These are phyloP conservation scores for Rhizopogon vinicolor DNA, from an alignment of 768 basidiomycete genomes.

Conservation along the genomic window DNA sequence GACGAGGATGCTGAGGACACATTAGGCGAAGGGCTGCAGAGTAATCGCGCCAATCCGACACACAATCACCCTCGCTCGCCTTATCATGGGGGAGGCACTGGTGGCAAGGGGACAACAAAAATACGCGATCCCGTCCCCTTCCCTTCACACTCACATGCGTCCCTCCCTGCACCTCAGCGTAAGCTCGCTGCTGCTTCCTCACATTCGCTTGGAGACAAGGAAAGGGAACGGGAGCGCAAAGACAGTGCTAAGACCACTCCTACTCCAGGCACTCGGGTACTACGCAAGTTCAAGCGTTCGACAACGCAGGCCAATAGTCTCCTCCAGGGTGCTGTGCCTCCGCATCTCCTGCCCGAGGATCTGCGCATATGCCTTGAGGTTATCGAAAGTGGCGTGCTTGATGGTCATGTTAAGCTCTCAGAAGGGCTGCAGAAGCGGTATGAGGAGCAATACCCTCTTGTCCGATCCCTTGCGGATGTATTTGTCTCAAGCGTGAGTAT, in stretches of 20 bases:
- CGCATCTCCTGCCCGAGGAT: constrained; percentile 84
- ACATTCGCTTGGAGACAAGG: constrained; percentile 57
- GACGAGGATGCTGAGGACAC: constrained; percentile 56
- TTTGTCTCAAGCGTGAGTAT: constrained; percentile 84
- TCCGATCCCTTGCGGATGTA: constrained; percentile 91
- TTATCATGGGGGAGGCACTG: constrained; percentile 49
- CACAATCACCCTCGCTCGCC: constrained; percentile 75
- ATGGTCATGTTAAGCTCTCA: constrained; percentile 83
- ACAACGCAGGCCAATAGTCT: constrained; percentile 44
- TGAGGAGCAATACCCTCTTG: constrained; percentile 93
- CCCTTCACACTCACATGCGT: constrained; percentile 76
- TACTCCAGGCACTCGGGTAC: constrained; percentile 40
- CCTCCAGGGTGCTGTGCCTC: constrained; percentile 52
- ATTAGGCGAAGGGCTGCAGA: constrained; percentile 31
- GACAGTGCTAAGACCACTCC: constrained; percentile 32
- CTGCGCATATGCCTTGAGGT: constrained; percentile 82
- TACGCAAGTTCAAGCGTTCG: constrained; percentile 69
- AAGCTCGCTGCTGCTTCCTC: constrained; percentile 58
- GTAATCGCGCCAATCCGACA: constrained; percentile 33
- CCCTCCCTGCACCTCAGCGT: constrained; percentile 64
- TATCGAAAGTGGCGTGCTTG: constrained; percentile 79
- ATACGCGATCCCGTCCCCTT: constrained; percentile 58
- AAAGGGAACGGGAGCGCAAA: constrained; percentile 47
- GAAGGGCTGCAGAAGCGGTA: constrained; percentile 86
- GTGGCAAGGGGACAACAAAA: constrained; percentile 37